Percentiles rank a stretch among this genome's conserved stretches.
Conservation (phyloP, 2,329 filamentous ascomycete genomes). For the Thelonectria blattea region DNA sequence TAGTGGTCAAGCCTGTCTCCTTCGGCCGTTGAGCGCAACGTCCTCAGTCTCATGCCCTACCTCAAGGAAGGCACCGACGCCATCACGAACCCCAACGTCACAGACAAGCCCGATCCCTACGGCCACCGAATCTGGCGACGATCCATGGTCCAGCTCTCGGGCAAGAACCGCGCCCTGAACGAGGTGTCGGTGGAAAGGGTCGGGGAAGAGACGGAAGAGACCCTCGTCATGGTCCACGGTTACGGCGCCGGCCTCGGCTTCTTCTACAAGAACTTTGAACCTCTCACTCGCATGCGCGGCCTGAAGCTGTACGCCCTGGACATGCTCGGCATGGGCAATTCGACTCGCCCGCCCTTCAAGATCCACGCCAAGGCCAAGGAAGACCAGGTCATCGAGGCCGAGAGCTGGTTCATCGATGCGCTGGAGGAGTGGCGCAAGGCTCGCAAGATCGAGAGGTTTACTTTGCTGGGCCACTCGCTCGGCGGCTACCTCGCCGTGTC, state of each 20-base stretch:
- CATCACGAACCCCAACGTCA: conserved; percentile 53
- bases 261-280: conserved; percentile 98
- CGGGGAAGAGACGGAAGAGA: conserved; percentile 80
- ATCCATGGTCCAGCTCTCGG: conserved; percentile 81
- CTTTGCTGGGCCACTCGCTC: conserved; percentile 88
- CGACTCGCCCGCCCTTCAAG: conserved; percentile 80
- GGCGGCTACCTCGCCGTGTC: conserved; percentile 95
- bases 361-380: conserved; percentile 82
- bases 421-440: conserved; percentile 94
- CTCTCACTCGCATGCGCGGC: conserved; percentile 75
- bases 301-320: conserved; percentile 96
- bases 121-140: conserved; percentile 87
- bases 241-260: conserved; percentile 96
- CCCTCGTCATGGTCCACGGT: conserved; percentile 93
- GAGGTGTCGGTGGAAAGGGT: conserved; percentile 90
- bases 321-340: conserved; percentile 93
- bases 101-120: conserved; percentile 72
- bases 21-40: conserved; percentile 82
- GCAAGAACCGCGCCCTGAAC: conserved; percentile 86
- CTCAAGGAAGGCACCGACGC: conserved; percentile 77
- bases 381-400: conserved; percentile 84
- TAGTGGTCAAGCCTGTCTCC: conserved; percentile 89
- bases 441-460: conserved; percentile 90
- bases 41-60: conserved; percentile 85
- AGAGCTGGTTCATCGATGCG: conserved; percentile 95